Evolutionary conservation across 2,329 filamentous ascomycete species (phyloP).

Genomic region (Aspergillus oerlinghausenensis): DNA sequence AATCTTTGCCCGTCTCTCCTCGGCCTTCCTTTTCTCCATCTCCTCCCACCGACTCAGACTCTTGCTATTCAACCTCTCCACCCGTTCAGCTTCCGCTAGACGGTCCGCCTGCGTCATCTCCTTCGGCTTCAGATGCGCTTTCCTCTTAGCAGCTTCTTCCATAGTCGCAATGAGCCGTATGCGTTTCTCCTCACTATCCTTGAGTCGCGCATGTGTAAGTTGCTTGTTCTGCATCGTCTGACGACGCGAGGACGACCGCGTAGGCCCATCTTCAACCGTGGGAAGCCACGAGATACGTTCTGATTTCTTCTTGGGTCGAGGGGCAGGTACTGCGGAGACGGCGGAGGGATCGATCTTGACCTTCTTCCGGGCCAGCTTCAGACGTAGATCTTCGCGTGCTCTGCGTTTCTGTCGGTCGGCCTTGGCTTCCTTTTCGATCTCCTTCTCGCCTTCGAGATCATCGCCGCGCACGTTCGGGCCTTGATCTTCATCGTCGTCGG

Average conservation of each 20-base stretch:
- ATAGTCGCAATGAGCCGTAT: conserved; percentile 51
- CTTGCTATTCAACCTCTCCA: conserved; percentile 83
- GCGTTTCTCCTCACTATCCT: conserved; percentile 46
- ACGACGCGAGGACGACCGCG: conserved; percentile 57
- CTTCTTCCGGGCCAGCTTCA: conserved; percentile 59
- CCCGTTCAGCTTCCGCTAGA: conserved; percentile 72
- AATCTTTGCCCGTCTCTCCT: conserved; percentile 75
- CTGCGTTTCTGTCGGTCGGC: conserved; percentile 77
- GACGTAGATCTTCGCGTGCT: conserved; percentile 65
- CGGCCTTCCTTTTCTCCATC: conserved; percentile 81
- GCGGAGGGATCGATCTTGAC: conserved; percentile 64
- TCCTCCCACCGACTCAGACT: conserved; percentile 92
- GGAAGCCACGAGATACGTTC: conserved; percentile 68
- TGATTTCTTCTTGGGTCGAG: conserved; percentile 61
- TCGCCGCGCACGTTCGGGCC: conserved; percentile 53
- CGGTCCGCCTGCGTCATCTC: conserved; percentile 84
- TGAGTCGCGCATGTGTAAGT: conserved; percentile 46
- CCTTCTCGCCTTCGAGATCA: conserved; percentile 81
- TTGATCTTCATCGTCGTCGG: conserved; percentile 75
- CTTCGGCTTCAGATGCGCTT: conserved; percentile 71
- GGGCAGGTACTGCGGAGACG: conserved; percentile 31
- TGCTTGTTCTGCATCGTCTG: conserved; percentile 65
- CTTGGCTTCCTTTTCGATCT: conserved; percentile 72
- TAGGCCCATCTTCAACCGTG: conserved; percentile 57
- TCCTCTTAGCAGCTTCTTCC: conserved; percentile 56